Base-by-base conservation (phyloP, 257 asterid genomes). In the Solanum bukasovii region DNA sequence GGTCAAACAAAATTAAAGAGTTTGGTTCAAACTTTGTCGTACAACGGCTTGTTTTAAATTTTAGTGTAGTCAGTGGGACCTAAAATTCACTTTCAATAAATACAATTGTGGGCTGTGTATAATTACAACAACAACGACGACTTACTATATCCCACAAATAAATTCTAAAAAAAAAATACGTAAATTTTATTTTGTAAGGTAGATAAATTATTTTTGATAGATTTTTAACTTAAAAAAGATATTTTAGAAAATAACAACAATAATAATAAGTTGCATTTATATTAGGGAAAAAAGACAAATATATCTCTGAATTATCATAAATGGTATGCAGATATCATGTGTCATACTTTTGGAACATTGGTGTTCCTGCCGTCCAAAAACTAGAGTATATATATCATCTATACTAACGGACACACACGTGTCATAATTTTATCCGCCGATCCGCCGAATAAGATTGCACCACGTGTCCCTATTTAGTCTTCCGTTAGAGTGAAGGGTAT, bases 1-100 rank as follows among this genome's bases (percentile, higher is more conserved):
- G 61, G 84, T 77, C 84, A 77, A 77, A 77, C 61, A 38, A 38
- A 37, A n/a, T 40, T 7, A 23, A 75, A 74, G 77, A 31, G 31
- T n/a, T 63, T 63, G 86, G 91, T 87, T 92, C 88, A 84, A 89
- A 88, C 81, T 82, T 86, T 87, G 85, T 89, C 91, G 85, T 74
- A 88, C 91, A 94, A 94, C 98, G 95, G 98, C 93, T 94, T 92
- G 87, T 88, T 93, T 92, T 90, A 91, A 90, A 89, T 59, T 83
- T 37, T 37, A 13, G 33, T 46, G 10, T 56, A 35, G 56, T 63
- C 25, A 12, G n/a, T 33, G 56, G 56, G 35, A 33, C 49, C n/a
- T 33, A 11, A 34, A 23, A 13, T 34, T 61, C 72, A 84, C 31
- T 67, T 40, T 13, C 23, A 61, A 0, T 20, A 63, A 23, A 34